Percentiles rank a stretch among this genome's conserved stretches.
Conservation (phyloP, 2,329 filamentous ascomycete genomes). For the Aspergillus quadrilineatus region DNA sequence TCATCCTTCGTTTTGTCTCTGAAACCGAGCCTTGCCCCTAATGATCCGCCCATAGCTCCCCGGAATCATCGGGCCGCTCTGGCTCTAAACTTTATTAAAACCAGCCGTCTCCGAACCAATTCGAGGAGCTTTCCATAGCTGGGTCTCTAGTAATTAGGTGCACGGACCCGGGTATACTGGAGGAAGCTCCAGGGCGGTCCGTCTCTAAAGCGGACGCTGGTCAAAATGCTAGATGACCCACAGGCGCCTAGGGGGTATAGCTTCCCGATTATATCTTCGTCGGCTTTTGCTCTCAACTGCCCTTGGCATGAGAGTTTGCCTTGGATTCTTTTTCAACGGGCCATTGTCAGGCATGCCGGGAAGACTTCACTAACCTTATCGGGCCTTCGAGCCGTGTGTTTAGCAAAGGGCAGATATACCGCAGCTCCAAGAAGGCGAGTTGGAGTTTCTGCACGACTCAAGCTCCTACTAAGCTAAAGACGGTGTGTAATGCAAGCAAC, state of each 20-base stretch:
- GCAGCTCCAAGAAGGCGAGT: background rate
- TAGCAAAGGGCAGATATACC: background rate
- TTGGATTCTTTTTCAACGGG: background rate
- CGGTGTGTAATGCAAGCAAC: constrained; percentile 6
- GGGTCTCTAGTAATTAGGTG: background rate
- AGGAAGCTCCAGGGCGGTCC: background rate
- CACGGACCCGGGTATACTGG: background rate
- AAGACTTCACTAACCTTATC: background rate
- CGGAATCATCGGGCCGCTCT: background rate
- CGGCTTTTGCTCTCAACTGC: background rate
- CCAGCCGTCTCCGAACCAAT: background rate
- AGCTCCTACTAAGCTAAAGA: background rate
- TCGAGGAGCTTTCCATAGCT: background rate
- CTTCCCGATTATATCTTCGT: background rate
- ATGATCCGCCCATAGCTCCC: background rate
- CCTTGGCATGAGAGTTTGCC: constrained; percentile 3
- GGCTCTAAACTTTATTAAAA: background rate
- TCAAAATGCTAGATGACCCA: background rate
- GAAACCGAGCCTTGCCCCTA: background rate
- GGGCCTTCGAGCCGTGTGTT: background rate
- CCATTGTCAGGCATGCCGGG: too few species aligned
- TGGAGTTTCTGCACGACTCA: constrained; percentile 2
- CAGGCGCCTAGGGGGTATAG: background rate
- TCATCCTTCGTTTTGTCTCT: background rate
- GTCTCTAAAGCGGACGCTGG: background rate